Conservation (phyloP, 2,329 filamentous ascomycete genomes). For the Dothideomycetidae sp. region DNA sequence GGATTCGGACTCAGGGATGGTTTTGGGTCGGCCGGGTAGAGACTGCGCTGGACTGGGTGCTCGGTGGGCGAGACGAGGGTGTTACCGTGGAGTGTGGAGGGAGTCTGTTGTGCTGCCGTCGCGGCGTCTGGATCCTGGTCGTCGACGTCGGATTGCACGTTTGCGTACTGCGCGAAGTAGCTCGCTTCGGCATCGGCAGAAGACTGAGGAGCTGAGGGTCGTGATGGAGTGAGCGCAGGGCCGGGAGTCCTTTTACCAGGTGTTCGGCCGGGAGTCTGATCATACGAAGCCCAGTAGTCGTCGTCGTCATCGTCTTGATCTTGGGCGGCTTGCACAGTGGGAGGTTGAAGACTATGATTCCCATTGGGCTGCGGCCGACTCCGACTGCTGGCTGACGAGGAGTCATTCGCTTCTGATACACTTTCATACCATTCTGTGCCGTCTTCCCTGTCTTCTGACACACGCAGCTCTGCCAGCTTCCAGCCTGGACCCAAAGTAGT, state of each 20-base stretch:
- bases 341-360: conserved; percentile 3
- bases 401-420: conserved; percentile 42
- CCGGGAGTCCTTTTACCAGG: conserved; percentile 47
- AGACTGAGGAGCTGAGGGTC: conserved; percentile 5
- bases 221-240: conserved; percentile 30
- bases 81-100: conserved; percentile 42
- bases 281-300: conserved; percentile 69
- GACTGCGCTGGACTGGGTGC: background rate
- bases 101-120: conserved; percentile 27
- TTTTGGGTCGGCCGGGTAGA: conserved; percentile 19
- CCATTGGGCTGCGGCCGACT: conserved; percentile 6
- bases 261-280: conserved; percentile 46
- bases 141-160: conserved; percentile 69
- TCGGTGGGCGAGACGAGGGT: conserved; percentile 22
- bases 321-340: conserved; percentile 9
- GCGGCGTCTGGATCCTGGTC: conserved; percentile 68
- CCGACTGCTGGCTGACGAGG: conserved; percentile 25
- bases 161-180: conserved; percentile 63
- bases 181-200: conserved; percentile 42
- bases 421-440: conserved; percentile 42
- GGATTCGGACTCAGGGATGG: background rate
- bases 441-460: conserved; percentile 40
- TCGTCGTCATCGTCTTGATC: conserved; percentile 56
- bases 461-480: conserved; percentile 56
- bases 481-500: conserved; percentile 44